These are phyloP conservation scores for Sporothrix globosa DNA, from an alignment of 2,329 filamentous ascomycete genomes.

Conservation along the genomic window DNA sequence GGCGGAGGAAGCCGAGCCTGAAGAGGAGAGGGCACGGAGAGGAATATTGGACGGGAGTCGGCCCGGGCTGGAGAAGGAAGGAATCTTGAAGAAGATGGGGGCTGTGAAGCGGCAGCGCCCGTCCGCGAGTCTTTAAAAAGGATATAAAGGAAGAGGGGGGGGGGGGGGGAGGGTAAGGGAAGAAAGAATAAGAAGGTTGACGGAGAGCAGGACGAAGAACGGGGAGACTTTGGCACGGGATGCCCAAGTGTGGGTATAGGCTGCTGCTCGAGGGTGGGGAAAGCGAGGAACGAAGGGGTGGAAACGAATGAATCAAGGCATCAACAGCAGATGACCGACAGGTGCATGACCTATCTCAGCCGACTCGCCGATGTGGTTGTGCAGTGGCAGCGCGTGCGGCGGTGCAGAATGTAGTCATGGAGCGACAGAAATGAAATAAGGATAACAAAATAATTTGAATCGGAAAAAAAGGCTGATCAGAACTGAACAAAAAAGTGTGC, in stretches of 20 bases:
- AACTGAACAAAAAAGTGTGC: background rate
- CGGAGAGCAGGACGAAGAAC: background rate
- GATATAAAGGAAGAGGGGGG: background rate
- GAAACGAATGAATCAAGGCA: conserved; percentile 32
- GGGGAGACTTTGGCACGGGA: conserved; percentile 12
- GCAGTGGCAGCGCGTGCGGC: background rate
- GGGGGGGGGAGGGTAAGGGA: conserved; percentile 27
- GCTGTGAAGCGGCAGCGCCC: conserved; percentile 78
- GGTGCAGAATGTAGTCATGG: background rate
- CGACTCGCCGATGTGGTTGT: background rate
- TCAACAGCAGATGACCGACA: conserved; percentile 30
- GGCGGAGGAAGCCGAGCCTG: conserved; percentile 26
- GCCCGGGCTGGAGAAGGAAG: conserved; percentile 63
- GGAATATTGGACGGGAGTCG: conserved; percentile 84
- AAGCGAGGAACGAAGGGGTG: conserved; percentile 4
- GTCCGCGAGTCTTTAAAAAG: conserved; percentile 48
- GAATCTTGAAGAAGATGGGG: conserved; percentile 80
- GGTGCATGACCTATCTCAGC: conserved; percentile 25
- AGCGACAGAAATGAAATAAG: background rate
- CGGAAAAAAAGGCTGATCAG: background rate
- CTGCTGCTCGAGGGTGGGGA: conserved; percentile 24
- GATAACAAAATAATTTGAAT: background rate
- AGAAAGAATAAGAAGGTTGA: conserved; percentile 22
- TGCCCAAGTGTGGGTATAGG: conserved; percentile 24
- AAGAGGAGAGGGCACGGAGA: conserved; percentile 67